Evolutionary conservation across 805 yeast genomes (phyloP).

Genomic region (Monosporozyma servazzii): DNA sequence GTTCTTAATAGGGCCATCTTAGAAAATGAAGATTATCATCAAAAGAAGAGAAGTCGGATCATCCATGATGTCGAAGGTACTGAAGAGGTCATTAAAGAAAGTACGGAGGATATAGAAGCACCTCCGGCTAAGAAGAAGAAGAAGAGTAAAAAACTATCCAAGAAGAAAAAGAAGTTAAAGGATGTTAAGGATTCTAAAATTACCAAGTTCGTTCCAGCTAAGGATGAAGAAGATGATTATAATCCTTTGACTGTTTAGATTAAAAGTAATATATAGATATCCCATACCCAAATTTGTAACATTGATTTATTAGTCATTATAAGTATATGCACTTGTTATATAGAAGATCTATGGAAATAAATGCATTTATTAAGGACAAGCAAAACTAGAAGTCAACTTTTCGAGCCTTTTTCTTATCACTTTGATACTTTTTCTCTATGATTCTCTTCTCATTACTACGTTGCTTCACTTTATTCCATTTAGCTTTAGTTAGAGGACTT

Average conservation of each 20-base stretch:
- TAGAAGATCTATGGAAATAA: background rate
- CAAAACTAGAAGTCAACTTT: background rate
- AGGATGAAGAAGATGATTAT: constrained; percentile 19
- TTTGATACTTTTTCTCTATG: constrained; percentile 29
- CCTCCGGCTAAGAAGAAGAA: constrained; percentile 12
- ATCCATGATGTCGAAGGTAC: constrained; percentile 20
- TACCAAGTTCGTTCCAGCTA: constrained; percentile 5
- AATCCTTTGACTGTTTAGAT: constrained; percentile 9
- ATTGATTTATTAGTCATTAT: background rate
- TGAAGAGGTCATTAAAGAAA: constrained; percentile 13
- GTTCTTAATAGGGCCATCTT: constrained; percentile 52
- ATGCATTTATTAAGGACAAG: background rate
- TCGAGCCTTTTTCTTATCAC: constrained; percentile 34
- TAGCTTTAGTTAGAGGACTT: constrained; percentile 35
- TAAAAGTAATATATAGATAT: background rate
- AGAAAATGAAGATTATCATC: constrained; percentile 27
- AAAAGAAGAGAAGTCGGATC: constrained; percentile 20
- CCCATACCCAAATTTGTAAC: background rate
- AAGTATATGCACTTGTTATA: background rate
- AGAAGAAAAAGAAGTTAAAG: constrained; percentile 7
- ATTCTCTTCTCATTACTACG: constrained; percentile 31
- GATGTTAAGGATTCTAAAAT: background rate
- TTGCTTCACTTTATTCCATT: constrained; percentile 39
- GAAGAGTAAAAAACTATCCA: constrained; percentile 9
- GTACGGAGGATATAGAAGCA: constrained; percentile 5